Base-by-base conservation (phyloP, 176 grass and related monocot genomes). In the Typha latifolia region DNA sequence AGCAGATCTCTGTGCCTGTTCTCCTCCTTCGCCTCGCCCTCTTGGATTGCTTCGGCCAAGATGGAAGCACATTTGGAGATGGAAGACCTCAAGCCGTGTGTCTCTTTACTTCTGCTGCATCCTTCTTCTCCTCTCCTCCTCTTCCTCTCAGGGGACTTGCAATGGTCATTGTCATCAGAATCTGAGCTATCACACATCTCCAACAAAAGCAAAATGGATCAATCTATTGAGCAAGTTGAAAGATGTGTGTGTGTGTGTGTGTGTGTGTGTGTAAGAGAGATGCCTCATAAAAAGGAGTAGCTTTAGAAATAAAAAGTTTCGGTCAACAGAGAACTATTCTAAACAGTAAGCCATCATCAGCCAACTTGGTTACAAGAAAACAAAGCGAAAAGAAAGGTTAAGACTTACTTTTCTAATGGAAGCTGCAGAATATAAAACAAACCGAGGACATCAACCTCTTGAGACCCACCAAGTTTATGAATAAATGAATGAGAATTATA, bases 11-110 rank as follows among this genome's bases (percentile, higher is more conserved):
- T 67, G 32, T 76, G 73, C 49, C 73, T 67, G 11, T 3, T 67
- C 51, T 32, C 64, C 50, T 76, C 73, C 21, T 48, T 76, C 64
- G 67, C n/a, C 34, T 76, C 63, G 2, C 49, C 37, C 19, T 27
- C 64, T 27, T 76, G 63, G 24, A 76, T 3, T 48, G 73, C 50
- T 49, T 48, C 73, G 24, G 64, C 32, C 49, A 76, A 48, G 51
- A 76, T 76, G 18, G 64, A 67, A 22, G 73, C 51, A 59, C 73
- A 67, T 29, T 67, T 76, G 50, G 64, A 67, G 63, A 76, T 67
- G 4, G 73, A 63, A 48, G 73, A 67, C 11, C 63, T 67, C 3
- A 76, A 14, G 13, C 47, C 51, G 12, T 53, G 23, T 22, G 1
- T 1, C 12, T 48, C 23, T 19, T 14, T 57, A 10, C 21, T 53